Evolutionary conservation across 2,329 filamentous ascomycete species (phyloP).

Genomic region (Pseudonectria buxi): DNA sequence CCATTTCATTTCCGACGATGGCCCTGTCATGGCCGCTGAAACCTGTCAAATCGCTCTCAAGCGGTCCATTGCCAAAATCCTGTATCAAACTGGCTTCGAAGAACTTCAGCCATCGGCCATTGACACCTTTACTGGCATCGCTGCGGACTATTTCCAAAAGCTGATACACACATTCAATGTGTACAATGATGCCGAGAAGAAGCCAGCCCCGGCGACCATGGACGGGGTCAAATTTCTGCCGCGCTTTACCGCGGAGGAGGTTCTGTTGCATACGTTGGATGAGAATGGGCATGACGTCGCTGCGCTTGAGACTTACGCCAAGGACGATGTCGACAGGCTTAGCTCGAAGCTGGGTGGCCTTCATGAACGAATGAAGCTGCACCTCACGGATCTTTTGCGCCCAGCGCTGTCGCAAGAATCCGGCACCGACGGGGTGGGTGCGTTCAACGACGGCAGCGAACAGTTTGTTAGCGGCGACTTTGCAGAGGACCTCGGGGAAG

Average conservation of each 20-base stretch:
- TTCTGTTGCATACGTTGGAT: constrained; percentile 76
- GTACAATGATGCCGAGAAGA: constrained; percentile 78
- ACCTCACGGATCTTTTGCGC: constrained; percentile 87
- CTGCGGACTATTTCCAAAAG: constrained; percentile 83
- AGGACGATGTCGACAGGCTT: constrained; percentile 87
- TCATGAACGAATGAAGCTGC: constrained; percentile 89
- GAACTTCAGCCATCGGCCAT: constrained; percentile 93
- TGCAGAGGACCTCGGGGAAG: constrained; percentile 93
- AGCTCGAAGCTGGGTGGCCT: constrained; percentile 71
- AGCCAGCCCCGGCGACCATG: constrained; percentile 41
- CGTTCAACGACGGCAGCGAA: constrained; percentile 94
- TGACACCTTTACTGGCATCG: constrained; percentile 83
- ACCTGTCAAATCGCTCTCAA: constrained; percentile 79
- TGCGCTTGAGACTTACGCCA: constrained; percentile 75
- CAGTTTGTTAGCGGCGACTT: constrained; percentile 97
- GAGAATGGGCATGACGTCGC: constrained; percentile 81
- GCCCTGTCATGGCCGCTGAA: constrained; percentile 78
- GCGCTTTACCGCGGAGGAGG: constrained; percentile 76
- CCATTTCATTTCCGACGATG: constrained; percentile 84
- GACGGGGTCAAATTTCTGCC: constrained; percentile 46
- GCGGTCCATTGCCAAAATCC: constrained; percentile 86
- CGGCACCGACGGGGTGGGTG: constrained; percentile 75
- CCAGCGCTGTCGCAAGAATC: constrained; percentile 72
- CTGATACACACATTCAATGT: constrained; percentile 71
- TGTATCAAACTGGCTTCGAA: constrained; percentile 94